Evolutionary conservation across 2,329 filamentous ascomycete genomes (phyloP).

Genomic region (Fusarium heterosporum): DNA sequence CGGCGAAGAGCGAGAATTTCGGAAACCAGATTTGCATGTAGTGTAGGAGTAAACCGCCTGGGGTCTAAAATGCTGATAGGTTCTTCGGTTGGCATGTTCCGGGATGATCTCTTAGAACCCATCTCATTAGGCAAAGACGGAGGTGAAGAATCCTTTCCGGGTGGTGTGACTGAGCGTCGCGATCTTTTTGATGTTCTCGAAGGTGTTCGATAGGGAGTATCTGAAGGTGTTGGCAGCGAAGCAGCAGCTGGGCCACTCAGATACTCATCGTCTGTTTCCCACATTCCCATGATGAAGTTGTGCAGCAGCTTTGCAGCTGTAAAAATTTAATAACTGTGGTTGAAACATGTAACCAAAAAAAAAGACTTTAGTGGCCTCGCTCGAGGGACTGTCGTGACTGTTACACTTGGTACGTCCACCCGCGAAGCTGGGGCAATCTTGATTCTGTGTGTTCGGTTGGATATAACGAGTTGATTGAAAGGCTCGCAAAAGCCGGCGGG

Average conservation of each 20-base stretch:
- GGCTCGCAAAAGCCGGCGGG: constrained; percentile 2
- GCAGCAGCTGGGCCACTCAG: constrained; percentile 64
- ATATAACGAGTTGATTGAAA: background rate
- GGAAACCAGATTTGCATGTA: constrained; percentile 93
- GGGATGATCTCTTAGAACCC: constrained; percentile 63
- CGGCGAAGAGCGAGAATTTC: constrained; percentile 89
- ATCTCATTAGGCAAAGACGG: constrained; percentile 60
- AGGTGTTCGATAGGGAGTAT: constrained; percentile 78
- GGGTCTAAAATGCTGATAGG: constrained; percentile 83
- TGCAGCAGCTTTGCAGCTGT: background rate
- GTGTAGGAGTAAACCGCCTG: constrained; percentile 90
- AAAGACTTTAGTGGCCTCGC: background rate
- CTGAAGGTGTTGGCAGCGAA: constrained; percentile 75
- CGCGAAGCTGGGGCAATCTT: constrained; percentile 36
- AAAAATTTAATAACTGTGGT: background rate
- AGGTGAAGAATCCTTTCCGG: constrained; percentile 69
- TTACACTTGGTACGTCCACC: constrained; percentile 6
- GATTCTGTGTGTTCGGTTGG: constrained; percentile 8
- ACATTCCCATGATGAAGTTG: constrained; percentile 62
- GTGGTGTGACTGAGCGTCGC: constrained; percentile 75
- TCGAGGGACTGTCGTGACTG: background rate
- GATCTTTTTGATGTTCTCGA: constrained; percentile 73
- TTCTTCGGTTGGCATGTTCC: constrained; percentile 74
- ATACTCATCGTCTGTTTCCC: constrained; percentile 74
- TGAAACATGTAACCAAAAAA: background rate